phyloP scores from a whole-genome alignment of 2,329 filamentous ascomycete species.

The Arachnomyces sp. region DNA sequence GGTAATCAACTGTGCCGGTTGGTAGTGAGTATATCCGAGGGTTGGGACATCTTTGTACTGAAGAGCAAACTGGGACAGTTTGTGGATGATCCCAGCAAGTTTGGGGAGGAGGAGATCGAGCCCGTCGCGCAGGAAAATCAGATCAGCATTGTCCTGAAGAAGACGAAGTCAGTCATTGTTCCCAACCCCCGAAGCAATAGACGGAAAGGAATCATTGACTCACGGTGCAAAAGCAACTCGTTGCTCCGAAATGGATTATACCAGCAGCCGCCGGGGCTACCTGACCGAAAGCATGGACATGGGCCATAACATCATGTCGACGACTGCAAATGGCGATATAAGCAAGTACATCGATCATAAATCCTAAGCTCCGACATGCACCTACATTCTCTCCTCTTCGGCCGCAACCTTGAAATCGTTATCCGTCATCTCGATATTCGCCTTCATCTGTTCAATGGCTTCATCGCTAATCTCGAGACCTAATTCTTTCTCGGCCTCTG shows the following conservation, averaged over 20 bases:
- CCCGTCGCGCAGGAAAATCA: conserved; percentile 68
- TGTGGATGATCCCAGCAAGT: conserved; percentile 69
- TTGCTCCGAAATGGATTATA: conserved; percentile 72
- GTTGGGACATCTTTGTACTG: conserved; percentile 66
- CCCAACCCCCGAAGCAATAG: background rate
- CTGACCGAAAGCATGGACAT: conserved; percentile 63
- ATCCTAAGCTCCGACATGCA: no score
- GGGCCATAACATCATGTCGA: conserved; percentile 58
- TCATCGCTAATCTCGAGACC: conserved; percentile 67
- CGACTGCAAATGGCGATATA: conserved; percentile 29
- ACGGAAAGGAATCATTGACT: background rate
- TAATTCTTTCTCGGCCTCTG: conserved; percentile 72
- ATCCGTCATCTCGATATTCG: conserved; percentile 67
- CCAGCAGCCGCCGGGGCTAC: conserved; percentile 70
- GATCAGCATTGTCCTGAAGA: conserved; percentile 52
- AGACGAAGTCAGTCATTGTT: conserved; percentile 2
- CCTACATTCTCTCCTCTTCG: conserved; percentile 61
- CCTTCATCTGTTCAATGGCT: conserved; percentile 68
- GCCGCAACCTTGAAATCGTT: conserved; percentile 67
- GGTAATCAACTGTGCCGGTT: conserved; percentile 52
- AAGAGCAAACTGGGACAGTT: conserved; percentile 64
- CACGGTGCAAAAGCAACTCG: conserved; percentile 18
- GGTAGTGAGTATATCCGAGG: conserved; percentile 64
- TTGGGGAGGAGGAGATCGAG: conserved; percentile 71
- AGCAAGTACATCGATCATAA: no score